Percentiles rank a stretch among this genome's conserved stretches.
phyloP scores from a whole-genome alignment of 2,329 filamentous ascomycete species.

The Colletotrichum sp. region DNA sequence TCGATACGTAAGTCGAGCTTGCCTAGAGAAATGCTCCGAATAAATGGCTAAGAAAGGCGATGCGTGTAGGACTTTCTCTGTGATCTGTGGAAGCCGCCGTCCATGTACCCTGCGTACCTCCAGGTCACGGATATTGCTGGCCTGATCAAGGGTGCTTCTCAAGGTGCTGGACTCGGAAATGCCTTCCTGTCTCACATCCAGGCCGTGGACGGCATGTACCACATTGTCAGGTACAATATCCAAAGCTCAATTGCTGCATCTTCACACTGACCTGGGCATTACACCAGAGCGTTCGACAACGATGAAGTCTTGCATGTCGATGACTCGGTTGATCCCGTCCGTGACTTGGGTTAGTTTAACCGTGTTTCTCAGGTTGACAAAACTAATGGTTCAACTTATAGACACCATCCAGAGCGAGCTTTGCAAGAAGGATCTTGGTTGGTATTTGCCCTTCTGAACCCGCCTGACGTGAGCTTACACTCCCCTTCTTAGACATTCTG shows the following conservation, averaged over 20 bases:
- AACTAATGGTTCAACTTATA: slow-evolving; percentile 14
- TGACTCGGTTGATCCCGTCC: slow-evolving; percentile 49
- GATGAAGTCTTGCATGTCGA: slow-evolving; percentile 51
- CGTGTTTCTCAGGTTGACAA: neutral
- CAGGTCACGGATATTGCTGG: slow-evolving; percentile 52
- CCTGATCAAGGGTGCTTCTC: slow-evolving; percentile 48
- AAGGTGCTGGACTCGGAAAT: slow-evolving; percentile 49
- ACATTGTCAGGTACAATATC: slow-evolving; percentile 42
- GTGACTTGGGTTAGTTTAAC: slow-evolving; percentile 41
- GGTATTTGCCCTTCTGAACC: slow-evolving; percentile 3
- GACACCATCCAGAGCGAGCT: slow-evolving; percentile 44
- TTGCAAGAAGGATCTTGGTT: slow-evolving; percentile 44
- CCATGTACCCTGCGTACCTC: slow-evolving; percentile 48
- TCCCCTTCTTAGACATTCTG: slow-evolving; percentile 36
- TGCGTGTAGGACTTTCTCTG: slow-evolving; percentile 46
- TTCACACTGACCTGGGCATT: slow-evolving; percentile 7
- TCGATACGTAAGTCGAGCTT: slow-evolving; percentile 41
- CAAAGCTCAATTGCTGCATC: neutral
- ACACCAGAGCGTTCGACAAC: slow-evolving; percentile 45
- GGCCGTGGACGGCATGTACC: slow-evolving; percentile 50
- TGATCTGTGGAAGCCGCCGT: slow-evolving; percentile 50
- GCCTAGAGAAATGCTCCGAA: neutral
- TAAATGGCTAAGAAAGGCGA: neutral
- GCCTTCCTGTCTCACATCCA: slow-evolving; percentile 51
- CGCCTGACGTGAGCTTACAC: neutral